Base-by-base conservation (phyloP, 2,329 filamentous ascomycete genomes). In the Fusarium tanahbumbuense region DNA sequence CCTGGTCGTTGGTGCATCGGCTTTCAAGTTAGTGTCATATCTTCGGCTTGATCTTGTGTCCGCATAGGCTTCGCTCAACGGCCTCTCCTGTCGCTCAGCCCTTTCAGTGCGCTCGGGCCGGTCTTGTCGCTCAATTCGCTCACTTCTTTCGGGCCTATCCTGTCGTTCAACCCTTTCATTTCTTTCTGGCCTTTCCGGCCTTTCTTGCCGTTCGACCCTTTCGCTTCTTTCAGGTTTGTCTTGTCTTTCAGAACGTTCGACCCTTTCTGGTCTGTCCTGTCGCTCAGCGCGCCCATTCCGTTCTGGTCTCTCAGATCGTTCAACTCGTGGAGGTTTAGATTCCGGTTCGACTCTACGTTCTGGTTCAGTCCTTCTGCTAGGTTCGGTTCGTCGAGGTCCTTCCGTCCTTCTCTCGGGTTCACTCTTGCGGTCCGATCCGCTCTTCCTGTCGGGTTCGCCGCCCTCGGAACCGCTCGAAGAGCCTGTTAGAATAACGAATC, bases 401-500 rank as follows among this genome's bases (percentile, higher is more conserved):
- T 66, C 61, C 10, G 25, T 27, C n/a, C 54, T 53, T 45, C 48
- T 66, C 37, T 55, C 63, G 2, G 63, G 45, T 25, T 60, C 63
- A 16, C 34, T 42, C 40, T 34, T 66, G 27, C 55, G 60, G n/a
- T 66, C 55, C 18, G 48, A 11, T n/a, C 30, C 55, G 16, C 49
- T 45, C 53, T 73, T 75, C 16, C 78, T 76, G 20, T 76, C 64
- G 54, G 67, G 16, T 49, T 71, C 73, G n/a, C 66, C 58, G n/a
- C 72, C 74, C 27, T 77, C 76, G 41, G 75, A 66, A 13, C 52
- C 63, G 25, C 68, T 71, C 13, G 68, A 62, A 10, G 76, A 67
- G 37, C 81, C 79, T 44, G 82, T 78, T 27, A 91, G 79, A 40
- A 91, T 79, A 11, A 92, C 88, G 72, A 91, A 93, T 41, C 90